Conservation (phyloP, 129 eudicot genomes). For the Saussurea involucrata region DNA sequence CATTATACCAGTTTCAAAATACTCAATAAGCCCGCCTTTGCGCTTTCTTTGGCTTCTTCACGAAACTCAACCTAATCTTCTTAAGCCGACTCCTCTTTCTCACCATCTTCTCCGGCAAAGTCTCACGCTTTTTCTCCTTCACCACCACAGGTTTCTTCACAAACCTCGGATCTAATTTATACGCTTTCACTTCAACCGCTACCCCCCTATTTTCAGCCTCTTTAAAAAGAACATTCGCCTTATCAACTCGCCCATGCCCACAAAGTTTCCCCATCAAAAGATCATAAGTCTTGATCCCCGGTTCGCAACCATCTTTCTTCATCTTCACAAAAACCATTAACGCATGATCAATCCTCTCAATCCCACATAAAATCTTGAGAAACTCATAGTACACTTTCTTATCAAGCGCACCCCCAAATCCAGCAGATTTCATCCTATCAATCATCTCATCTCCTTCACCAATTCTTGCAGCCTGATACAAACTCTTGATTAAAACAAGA, state of each 20-base stretch:
- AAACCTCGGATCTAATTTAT: conserved; percentile 72
- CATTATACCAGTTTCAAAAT: conserved; percentile 15
- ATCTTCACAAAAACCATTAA: conserved; percentile 67
- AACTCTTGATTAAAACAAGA: conserved; percentile 66
- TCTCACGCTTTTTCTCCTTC: conserved; percentile 84
- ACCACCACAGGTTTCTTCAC: conserved; percentile 45
- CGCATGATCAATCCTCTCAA: conserved; percentile 90
- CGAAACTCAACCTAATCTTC: conserved; percentile 69
- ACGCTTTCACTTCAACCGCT: conserved; percentile 50
- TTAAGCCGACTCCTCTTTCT: conserved; percentile 73
- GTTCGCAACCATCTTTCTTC: conserved; percentile 78
- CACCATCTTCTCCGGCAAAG: conserved; percentile 93
- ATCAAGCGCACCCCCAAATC: conserved; percentile 58
- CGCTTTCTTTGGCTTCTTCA: conserved; percentile 75
- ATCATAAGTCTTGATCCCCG: conserved; percentile 78
- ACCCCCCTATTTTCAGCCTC: conserved; percentile 72
- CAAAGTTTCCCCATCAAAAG: conserved; percentile 72
- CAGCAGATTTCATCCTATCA: conserved; percentile 86
- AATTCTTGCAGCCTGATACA: conserved; percentile 92
- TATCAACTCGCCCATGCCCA: conserved; percentile 73
- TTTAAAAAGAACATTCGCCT: conserved; percentile 74
- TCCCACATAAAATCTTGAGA: conserved; percentile 76
- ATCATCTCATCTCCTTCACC: conserved; percentile 97
- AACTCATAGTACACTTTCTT: conserved; percentile 69
- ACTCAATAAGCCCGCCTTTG: conserved; percentile 56